These are phyloP conservation scores for Dictyostelium firmibasis DNA, from an alignment of 78 protist species.

Conservation along the genomic window DNA sequence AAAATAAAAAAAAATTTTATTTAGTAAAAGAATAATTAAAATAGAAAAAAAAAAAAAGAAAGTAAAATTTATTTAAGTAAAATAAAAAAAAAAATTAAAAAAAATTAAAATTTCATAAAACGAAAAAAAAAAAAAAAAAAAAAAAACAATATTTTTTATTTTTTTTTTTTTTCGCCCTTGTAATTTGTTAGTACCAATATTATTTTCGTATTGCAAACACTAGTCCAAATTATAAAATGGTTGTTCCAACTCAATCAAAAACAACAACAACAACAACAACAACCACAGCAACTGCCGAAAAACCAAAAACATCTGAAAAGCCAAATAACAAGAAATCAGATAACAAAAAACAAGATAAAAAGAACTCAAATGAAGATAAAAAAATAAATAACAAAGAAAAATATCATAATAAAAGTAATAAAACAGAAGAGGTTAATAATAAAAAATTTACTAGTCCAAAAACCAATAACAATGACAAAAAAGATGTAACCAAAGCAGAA, in stretches of 20 bases:
- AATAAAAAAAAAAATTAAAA: background rate
- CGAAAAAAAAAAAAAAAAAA: background rate
- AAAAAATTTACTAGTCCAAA: too few species aligned
- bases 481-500: background rate
- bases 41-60: too few species aligned
- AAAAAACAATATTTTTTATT: too few species aligned
- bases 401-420: too few species aligned
- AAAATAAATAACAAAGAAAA: background rate
- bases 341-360: background rate
- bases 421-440: too few species aligned
- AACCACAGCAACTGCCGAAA: background rate
- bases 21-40: too few species aligned
- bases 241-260: background rate
- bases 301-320: background rate
- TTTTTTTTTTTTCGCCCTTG: background rate
- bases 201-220: background rate
- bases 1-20: too few species aligned
- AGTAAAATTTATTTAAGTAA: background rate
- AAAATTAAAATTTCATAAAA: background rate
- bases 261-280: background rate
- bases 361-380: background rate
- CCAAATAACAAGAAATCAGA: background rate
- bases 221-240: background rate
- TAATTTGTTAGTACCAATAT: background rate
- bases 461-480: background rate